Percentiles rank a stretch among this genome's conserved stretches.
Evolutionary conservation across 129 eudicot species (phyloP).

Genomic region (Dittrichia graveolens): DNA sequence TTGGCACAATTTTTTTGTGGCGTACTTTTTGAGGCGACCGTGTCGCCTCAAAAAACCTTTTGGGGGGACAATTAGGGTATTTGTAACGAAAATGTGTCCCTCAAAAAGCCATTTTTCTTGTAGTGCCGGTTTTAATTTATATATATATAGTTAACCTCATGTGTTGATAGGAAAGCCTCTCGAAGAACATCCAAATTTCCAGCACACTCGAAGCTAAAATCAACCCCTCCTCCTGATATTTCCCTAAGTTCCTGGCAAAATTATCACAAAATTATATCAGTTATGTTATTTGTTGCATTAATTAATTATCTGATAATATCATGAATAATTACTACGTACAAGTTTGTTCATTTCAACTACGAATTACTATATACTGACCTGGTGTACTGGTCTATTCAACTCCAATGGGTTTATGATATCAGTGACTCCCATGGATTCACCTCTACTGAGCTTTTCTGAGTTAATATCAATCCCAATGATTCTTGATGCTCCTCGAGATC

Average conservation of each 20-base stretch:
- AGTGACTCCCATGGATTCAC: slow-evolving; percentile 59
- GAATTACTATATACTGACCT: slow-evolving; percentile 37
- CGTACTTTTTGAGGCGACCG: too few species aligned
- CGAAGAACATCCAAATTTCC: slow-evolving; percentile 70
- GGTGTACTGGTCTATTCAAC: slow-evolving; percentile 49
- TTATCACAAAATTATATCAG: not conserved
- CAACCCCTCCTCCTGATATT: slow-evolving; percentile 59
- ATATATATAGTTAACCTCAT: too few species aligned
- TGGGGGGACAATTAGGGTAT: too few species aligned
- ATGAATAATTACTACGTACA: too few species aligned
- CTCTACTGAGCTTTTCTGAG: slow-evolving; percentile 47
- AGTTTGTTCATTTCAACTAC: too few species aligned
- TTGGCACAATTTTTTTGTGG: too few species aligned
- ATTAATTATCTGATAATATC: not conserved
- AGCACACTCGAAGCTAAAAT: slow-evolving; percentile 67
- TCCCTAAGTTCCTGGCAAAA: slow-evolving; percentile 58
- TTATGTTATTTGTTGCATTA: not conserved
- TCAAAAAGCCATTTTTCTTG: too few species aligned
- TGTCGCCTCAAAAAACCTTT: too few species aligned
- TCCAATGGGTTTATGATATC: slow-evolving; percentile 59
- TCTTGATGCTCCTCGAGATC: slow-evolving; percentile 62
- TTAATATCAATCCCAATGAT: slow-evolving; percentile 77
- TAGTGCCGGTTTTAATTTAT: too few species aligned
- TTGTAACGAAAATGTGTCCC: too few species aligned
- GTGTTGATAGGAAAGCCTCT: slow-evolving; percentile 64